Conservation (phyloP, 768 basidiomycete species). For the Candolleomyces aberdarensis region DNA sequence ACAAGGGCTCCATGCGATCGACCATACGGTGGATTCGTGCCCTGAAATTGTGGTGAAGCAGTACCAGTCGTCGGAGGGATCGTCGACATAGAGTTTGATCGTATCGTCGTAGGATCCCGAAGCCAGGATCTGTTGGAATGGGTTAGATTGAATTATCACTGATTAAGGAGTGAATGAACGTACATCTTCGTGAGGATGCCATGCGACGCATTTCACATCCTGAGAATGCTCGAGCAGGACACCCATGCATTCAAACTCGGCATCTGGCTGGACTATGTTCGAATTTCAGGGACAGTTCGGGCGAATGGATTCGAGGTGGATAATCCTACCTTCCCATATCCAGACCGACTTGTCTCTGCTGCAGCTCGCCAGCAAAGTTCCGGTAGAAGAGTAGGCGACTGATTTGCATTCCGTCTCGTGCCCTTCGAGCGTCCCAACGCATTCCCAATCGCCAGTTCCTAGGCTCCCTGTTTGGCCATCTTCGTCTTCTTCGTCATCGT, state of each 20-base stretch:
- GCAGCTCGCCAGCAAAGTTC: conserved; percentile 86
- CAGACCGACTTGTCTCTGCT: conserved; percentile 97
- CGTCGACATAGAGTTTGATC: conserved; percentile 90
- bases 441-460: conserved; percentile 75
- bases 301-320: background rate
- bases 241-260: conserved; percentile 91
- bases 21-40: conserved; percentile 91
- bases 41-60: conserved; percentile 79
- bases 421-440: conserved; percentile 81
- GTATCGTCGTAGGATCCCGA: conserved; percentile 97
- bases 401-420: conserved; percentile 97
- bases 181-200: conserved; percentile 96
- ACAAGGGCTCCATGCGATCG: conserved; percentile 74
- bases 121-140: conserved; percentile 73
- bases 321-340: conserved; percentile 88
- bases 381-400: conserved; percentile 78
- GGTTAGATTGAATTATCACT: conserved; percentile 14
- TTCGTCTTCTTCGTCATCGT: conserved; percentile 33
- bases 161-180: conserved; percentile 11
- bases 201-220: conserved; percentile 92
- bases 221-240: conserved; percentile 97
- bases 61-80: conserved; percentile 93
- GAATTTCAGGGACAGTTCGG: background rate
- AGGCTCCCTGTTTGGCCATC: conserved; percentile 7
- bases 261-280: conserved; percentile 75